Evolutionary conservation across 1,139 yeast genomes (phyloP), one percentile per base, ranked within the genome.

Genomic region (Pichia sp.): DNA sequence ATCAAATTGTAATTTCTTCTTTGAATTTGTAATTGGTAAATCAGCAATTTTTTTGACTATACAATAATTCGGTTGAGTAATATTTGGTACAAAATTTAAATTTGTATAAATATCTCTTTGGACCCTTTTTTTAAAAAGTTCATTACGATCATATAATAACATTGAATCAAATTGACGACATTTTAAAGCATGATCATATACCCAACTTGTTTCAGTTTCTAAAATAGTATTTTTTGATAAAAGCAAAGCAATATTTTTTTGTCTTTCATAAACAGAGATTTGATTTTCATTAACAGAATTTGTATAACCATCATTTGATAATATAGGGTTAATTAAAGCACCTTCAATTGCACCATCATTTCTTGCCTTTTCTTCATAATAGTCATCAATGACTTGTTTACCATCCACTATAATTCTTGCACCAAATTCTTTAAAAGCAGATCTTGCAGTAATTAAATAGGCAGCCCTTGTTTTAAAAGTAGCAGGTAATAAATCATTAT

Each of bases 391-490:
- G 30, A 87, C 84, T 53, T 85, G 79, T 52, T 76, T 77, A 35
- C 99, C 98, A 46, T 87, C 85, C 25, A 78, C 75, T 40, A 92
- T 71, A 46, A 90, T 78, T 51, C 78, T 77, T 22, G 96, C 87
- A 4, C 99, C 99, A 67, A 94, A 92, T 63, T 90, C 98, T 53
- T 90, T 76, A 65, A 77, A 94, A 3, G 89, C 82, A 16, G 95
- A 82, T 48, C 95, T 76, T 0, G 98, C 97, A 3, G 97, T 82
- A 3, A 92, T 96, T 43, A 92, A 71, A 50, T 92, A 89, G 31
- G 92, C 92, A 0, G 90, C 78, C 53, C 98, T 75, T 37, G 95
- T 95, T 63, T 89, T 86, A 65, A 89, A 92, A 4, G 96, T 85
- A 53, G 82, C 85, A 1, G 98, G 97, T 54, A 92, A 78, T 39